phyloP scores from a whole-genome alignment of 768 basidiomycete genomes.

The Tricholoma terreum region DNA sequence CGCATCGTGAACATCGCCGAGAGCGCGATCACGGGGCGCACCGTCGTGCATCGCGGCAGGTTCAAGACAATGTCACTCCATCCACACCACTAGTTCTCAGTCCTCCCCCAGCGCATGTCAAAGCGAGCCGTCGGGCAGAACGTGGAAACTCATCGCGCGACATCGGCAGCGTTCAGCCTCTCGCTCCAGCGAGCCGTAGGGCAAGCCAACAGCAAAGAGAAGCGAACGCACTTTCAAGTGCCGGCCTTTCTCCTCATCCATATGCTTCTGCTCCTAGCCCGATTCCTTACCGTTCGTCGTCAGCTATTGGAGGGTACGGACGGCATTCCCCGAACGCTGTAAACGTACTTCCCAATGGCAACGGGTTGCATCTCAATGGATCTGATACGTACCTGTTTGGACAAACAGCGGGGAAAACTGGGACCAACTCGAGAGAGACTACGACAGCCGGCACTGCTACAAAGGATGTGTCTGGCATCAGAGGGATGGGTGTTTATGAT shows the following conservation, averaged over 20 bases:
- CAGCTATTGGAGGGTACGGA: slow-evolving; percentile 45
- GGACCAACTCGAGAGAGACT: slow-evolving; percentile 50
- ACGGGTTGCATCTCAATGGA: slow-evolving; percentile 45
- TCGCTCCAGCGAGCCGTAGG: slow-evolving; percentile 65
- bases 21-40: slow-evolving; percentile 50
- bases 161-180: slow-evolving; percentile 62
- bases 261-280: slow-evolving; percentile 66
- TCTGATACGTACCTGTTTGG: slow-evolving; percentile 72
- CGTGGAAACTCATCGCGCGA: slow-evolving; percentile 49
- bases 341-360: slow-evolving; percentile 34
- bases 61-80: slow-evolving; percentile 53
- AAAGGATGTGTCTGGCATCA: slow-evolving; percentile 31
- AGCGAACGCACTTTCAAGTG: slow-evolving; percentile 31
- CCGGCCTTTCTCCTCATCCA: slow-evolving; percentile 58
- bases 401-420: slow-evolving; percentile 48
- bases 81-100: slow-evolving; percentile 59
- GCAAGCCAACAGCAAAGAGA: slow-evolving; percentile 63
- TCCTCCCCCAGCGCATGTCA: slow-evolving; percentile 66
- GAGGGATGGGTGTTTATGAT: slow-evolving; percentile 66
- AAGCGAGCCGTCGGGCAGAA: slow-evolving; percentile 52
- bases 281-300: slow-evolving; percentile 48
- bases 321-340: slow-evolving; percentile 51
- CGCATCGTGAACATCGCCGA: slow-evolving; percentile 58
- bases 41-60: slow-evolving; percentile 52
- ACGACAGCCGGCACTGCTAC: slow-evolving; percentile 42